Evolutionary conservation across 805 yeast genomes (phyloP).

Genomic region (Cephaloascus albidus): DNA sequence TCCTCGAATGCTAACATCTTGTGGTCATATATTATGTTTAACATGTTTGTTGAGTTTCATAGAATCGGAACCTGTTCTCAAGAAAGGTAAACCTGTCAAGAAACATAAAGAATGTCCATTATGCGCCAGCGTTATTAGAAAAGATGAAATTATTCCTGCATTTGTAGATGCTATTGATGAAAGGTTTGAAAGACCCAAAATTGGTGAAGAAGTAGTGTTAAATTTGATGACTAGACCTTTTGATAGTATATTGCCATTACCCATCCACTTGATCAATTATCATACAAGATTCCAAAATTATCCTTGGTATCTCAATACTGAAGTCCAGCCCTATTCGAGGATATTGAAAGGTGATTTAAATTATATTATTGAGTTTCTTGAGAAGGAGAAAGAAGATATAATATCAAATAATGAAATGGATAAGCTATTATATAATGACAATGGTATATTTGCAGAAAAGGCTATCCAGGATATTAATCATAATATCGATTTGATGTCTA

Average conservation of each 20-base stretch:
- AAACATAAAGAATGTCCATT: constrained; percentile 72
- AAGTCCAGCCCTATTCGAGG: constrained; percentile 41
- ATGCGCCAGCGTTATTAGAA: constrained; percentile 49
- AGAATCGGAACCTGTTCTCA: constrained; percentile 30
- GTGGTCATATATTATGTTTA: constrained; percentile 89
- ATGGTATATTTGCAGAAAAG: constrained; percentile 39
- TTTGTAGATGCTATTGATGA: constrained; percentile 37
- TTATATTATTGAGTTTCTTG: constrained; percentile 45
- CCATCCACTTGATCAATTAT: constrained; percentile 21
- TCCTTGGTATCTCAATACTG: constrained; percentile 40
- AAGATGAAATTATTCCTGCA: constrained; percentile 60
- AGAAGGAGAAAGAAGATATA: constrained; percentile 50
- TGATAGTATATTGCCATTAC: constrained; percentile 40
- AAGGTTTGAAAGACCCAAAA: constrained; percentile 46
- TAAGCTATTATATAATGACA: constrained; percentile 48
- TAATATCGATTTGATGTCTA: constrained; percentile 28
- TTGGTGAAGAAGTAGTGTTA: constrained; percentile 45
- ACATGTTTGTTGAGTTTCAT: constrained; percentile 72
- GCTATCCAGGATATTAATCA: constrained; percentile 50
- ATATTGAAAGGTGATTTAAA: constrained; percentile 56
- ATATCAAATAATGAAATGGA: constrained; percentile 45
- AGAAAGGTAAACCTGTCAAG: constrained; percentile 26
- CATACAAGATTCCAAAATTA: constrained; percentile 28
- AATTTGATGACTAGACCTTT: constrained; percentile 55
- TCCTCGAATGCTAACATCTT: constrained; percentile 81